Evolutionary conservation across 2,329 filamentous ascomycete species (phyloP), one percentile per base, ranked within the genome.

Genomic region (Plenodomus tracheiphilus): DNA sequence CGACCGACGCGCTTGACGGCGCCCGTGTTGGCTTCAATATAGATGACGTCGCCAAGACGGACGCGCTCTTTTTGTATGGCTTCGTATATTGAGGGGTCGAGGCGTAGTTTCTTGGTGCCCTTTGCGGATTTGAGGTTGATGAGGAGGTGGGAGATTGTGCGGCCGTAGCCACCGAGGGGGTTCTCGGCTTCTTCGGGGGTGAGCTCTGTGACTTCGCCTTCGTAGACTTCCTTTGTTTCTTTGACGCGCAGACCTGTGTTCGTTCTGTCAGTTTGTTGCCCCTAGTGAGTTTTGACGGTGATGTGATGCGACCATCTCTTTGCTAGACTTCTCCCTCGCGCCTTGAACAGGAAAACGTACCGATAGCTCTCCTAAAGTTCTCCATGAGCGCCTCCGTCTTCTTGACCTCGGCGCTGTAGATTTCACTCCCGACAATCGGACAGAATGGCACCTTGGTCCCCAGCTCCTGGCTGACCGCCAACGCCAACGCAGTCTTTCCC

Each of bases 341-440:
- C 28, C 11, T 32, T 11, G 6, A 39, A 16, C 7, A 39, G 37
- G 20, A 20, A 28, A 46, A 49, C 64, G 19, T 76, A 83, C 93
- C 94, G 73, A 99, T 99, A 50, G 94, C 94, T 70, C 94, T 83
- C 71, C 94, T 85, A 75, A 99, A 99, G 79, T 97, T 97, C 81
- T 99, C 94, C 94, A 97, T 97, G 71, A 99, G 79, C 60, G 96
- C 88, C 75, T 99, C 94, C 41, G 94, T 99, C 85, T 99, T 99
- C 85, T 99, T 99, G 57, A 99, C 92, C 76, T 99, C 94, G 39
- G 93, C 88, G 62, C 91, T 96, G 78, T 97, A 99, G 66, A 99
- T 88, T 76, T 99, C 94, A 79, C 92, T 97, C 64, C 92, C 94
- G 44, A 97, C 94, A 70, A 99, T 97, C 34, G 93, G 92, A 74